phyloP scores from a whole-genome alignment of 768 basidiomycete species.

The Panus rudis region DNA sequence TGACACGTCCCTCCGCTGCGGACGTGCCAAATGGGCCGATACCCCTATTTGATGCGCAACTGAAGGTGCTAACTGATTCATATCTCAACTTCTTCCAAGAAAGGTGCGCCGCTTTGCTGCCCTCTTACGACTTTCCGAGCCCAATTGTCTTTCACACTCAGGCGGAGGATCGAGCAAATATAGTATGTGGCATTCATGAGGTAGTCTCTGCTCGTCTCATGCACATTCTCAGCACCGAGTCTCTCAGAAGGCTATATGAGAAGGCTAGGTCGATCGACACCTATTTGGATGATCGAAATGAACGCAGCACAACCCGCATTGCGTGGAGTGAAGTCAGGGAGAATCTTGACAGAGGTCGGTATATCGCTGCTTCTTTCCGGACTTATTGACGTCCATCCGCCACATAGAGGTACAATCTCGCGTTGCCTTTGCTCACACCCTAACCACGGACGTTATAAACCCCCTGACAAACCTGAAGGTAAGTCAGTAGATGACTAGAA shows the following conservation, averaged over 20 bases:
- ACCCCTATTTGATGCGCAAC: conserved; percentile 65
- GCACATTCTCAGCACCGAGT: conserved; percentile 41
- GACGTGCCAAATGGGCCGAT: conserved; percentile 34
- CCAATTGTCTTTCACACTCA: conserved; percentile 24
- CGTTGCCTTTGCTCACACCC: conserved; percentile 67
- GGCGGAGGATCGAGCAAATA: conserved; percentile 76
- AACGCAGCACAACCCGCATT: conserved; percentile 54
- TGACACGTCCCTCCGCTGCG: conserved; percentile 9
- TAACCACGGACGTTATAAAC: conserved; percentile 66
- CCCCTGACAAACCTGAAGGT: conserved; percentile 66
- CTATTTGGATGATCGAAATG: conserved; percentile 64
- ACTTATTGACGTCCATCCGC: neutral
- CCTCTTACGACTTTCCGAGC: conserved; percentile 9
- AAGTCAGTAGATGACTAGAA: too few relatives aligned
- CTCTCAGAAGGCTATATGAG: conserved; percentile 64
- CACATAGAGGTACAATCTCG: conserved; percentile 31
- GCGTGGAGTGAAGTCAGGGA: conserved; percentile 85
- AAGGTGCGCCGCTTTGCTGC: conserved; percentile 42
- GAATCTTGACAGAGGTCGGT: conserved; percentile 72
- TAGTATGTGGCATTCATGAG: conserved; percentile 43
- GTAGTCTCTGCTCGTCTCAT: conserved; percentile 21
- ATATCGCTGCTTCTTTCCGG: neutral
- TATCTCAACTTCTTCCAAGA: conserved; percentile 84
- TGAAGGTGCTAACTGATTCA: conserved; percentile 62
- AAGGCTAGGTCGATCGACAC: conserved; percentile 66